phyloP scores from a whole-genome alignment of 169 alveolate species.

The Plasmodium malariae region DNA sequence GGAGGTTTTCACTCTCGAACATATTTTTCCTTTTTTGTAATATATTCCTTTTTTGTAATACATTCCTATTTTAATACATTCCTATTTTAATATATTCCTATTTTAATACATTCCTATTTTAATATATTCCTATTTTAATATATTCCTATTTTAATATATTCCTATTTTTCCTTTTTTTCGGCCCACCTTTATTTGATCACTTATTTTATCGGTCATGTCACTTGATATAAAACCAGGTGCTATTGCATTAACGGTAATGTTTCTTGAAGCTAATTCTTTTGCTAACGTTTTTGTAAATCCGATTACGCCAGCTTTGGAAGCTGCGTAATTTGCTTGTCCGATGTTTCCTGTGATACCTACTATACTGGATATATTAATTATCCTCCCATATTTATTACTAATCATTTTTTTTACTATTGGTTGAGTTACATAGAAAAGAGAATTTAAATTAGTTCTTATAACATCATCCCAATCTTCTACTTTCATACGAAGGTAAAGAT shows the following conservation, averaged over 20 bases:
- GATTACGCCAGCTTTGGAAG: slow-evolving; percentile 92
- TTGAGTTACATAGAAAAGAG: slow-evolving; percentile 78
- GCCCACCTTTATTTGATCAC: slow-evolving; percentile 80
- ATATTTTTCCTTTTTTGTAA: too few relatives aligned
- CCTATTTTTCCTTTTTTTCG: background rate
- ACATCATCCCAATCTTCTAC: slow-evolving; percentile 92
- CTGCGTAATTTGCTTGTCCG: slow-evolving; percentile 93
- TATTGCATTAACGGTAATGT: slow-evolving; percentile 89
- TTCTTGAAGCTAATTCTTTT: slow-evolving; percentile 91
- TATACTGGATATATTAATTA: slow-evolving; percentile 83
- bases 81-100: too few relatives aligned
- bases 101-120: too few relatives aligned
- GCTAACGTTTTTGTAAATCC: slow-evolving; percentile 92
- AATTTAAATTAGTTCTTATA: slow-evolving; percentile 88
- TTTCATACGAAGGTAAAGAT: slow-evolving; percentile 88
- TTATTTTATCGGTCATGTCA: slow-evolving; percentile 79
- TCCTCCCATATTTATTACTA: slow-evolving; percentile 79
- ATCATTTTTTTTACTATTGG: slow-evolving; percentile 78
- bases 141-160: too few relatives aligned
- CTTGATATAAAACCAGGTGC: slow-evolving; percentile 88
- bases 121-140: too few relatives aligned
- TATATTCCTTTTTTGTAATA: too few relatives aligned
- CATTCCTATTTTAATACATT: too few relatives aligned
- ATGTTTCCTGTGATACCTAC: slow-evolving; percentile 92
- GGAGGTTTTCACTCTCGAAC: too few relatives aligned